Percentiles rank a stretch among this genome's conserved stretches.
These are phyloP conservation scores for Xylaria sp. DNA, from an alignment of 2,329 filamentous ascomycete species.

Conservation along the genomic window DNA sequence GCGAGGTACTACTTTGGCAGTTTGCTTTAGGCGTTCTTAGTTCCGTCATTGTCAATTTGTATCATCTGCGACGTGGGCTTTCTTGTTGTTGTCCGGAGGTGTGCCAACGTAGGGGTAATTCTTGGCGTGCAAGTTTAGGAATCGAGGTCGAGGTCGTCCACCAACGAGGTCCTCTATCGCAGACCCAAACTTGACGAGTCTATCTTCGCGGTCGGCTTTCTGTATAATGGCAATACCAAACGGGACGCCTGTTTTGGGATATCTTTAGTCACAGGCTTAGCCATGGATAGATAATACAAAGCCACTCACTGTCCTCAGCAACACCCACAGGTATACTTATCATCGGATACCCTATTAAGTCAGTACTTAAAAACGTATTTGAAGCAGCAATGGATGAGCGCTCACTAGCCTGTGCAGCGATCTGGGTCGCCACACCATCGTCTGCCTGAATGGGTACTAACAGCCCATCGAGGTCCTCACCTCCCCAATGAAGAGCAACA, in stretches of 20 bases:
- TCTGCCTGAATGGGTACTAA: slow-evolving; percentile 63
- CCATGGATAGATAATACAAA: not conserved
- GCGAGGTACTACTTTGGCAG: too few relatives aligned
- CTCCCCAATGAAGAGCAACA: slow-evolving; percentile 58
- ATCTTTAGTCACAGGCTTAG: not conserved
- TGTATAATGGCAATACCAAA: slow-evolving; percentile 22
- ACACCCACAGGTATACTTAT: slow-evolving; percentile 21
- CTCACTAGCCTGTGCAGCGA: slow-evolving; percentile 70
- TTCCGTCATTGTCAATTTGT: not conserved
- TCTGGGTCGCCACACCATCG: slow-evolving; percentile 68
- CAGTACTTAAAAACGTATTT: not conserved
- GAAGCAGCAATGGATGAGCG: not conserved
- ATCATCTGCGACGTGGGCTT: not conserved
- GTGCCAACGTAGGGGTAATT: not conserved
- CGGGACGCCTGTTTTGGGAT: slow-evolving; percentile 10
- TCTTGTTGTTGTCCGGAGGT: not conserved
- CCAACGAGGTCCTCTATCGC: slow-evolving; percentile 9
- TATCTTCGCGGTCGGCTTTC: slow-evolving; percentile 14
- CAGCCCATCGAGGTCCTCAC: slow-evolving; percentile 59
- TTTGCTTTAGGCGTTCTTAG: too few relatives aligned
- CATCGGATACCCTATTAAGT: slow-evolving; percentile 20
- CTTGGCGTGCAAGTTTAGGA: not conserved
- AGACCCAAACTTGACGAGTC: slow-evolving; percentile 15
- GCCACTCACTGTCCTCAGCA: slow-evolving; percentile 7
- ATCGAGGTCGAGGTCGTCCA: not conserved